Conservation (phyloP, 176 grass and related monocot species). For the Bromus sterilis region DNA sequence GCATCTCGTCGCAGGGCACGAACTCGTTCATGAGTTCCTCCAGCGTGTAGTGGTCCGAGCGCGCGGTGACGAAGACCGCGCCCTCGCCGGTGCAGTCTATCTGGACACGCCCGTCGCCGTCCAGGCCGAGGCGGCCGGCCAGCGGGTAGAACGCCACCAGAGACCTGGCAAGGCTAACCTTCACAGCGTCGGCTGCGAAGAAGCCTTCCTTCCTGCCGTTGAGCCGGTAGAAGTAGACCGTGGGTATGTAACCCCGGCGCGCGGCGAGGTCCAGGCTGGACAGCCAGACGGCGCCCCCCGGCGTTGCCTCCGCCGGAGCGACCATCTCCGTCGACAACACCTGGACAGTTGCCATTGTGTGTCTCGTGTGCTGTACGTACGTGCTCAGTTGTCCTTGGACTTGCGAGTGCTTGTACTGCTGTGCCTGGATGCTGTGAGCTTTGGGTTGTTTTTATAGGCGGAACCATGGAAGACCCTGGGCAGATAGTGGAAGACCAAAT, state of each 20-base stretch:
- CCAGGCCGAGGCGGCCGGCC: slow-evolving; percentile 38
- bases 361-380: not conserved
- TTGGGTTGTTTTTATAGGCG: not conserved
- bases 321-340: not conserved
- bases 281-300: slow-evolving; percentile 41
- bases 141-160: slow-evolving; percentile 63
- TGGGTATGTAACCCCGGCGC: slow-evolving; percentile 43
- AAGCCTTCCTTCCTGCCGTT: slow-evolving; percentile 16
- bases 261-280: slow-evolving; percentile 58
- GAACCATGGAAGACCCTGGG: no score
- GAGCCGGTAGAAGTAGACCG: slow-evolving; percentile 53
- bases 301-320: not conserved
- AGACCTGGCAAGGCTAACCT: slow-evolving; percentile 32
- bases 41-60: not conserved
- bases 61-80: slow-evolving; percentile 28
- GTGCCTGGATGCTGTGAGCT: no score
- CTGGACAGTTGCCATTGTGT: not conserved
- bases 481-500: no score
- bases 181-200: slow-evolving; percentile 23
- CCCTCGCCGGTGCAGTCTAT: slow-evolving; percentile 68
- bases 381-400: no score
- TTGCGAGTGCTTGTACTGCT: no score
- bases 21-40: slow-evolving; percentile 44
- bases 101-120: slow-evolving; percentile 26
- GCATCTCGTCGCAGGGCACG: slow-evolving; percentile 41